Conservation (phyloP, 257 asterid genomes). For the Nicotiana attenuata region DNA sequence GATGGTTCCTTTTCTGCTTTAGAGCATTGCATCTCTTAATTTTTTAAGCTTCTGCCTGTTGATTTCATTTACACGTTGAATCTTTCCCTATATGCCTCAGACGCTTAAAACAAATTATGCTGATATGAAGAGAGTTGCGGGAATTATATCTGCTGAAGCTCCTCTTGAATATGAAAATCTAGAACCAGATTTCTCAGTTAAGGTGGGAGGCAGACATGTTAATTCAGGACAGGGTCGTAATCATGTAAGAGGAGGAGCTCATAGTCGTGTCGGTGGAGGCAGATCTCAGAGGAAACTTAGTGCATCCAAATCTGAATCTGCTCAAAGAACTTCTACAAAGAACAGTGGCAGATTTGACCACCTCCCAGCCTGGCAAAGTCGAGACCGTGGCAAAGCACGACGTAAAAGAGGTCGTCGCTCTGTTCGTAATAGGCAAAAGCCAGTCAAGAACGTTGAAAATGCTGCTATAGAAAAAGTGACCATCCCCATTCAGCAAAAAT, state of each 20-base stretch:
- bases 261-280: conserved; percentile 36
- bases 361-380: conserved; percentile 44
- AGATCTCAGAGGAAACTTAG: conserved; percentile 32
- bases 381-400: conserved; percentile 38
- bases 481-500: conserved; percentile 20
- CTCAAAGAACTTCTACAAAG: conserved; percentile 11
- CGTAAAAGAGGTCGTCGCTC: conserved; percentile 47
- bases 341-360: conserved; percentile 25
- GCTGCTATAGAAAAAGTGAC: conserved; percentile 23
- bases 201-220: conserved; percentile 21
- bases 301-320: conserved; percentile 26
- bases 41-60: conserved; percentile 7
- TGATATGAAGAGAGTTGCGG: conserved; percentile 20
- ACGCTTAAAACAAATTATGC: conserved; percentile 33
- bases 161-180: conserved; percentile 21
- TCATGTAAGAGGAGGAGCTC: conserved; percentile 55
- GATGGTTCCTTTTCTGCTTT: neutral
- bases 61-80: neutral
- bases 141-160: conserved; percentile 17
- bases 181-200: conserved; percentile 31
- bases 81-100: conserved; percentile 25
- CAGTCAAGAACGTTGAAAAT: conserved; percentile 18
- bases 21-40: neutral
- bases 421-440: conserved; percentile 34
- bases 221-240: conserved; percentile 48